Base-by-base conservation (phyloP, 148 eudicot genomes). In the Beta vulgaris region DNA sequence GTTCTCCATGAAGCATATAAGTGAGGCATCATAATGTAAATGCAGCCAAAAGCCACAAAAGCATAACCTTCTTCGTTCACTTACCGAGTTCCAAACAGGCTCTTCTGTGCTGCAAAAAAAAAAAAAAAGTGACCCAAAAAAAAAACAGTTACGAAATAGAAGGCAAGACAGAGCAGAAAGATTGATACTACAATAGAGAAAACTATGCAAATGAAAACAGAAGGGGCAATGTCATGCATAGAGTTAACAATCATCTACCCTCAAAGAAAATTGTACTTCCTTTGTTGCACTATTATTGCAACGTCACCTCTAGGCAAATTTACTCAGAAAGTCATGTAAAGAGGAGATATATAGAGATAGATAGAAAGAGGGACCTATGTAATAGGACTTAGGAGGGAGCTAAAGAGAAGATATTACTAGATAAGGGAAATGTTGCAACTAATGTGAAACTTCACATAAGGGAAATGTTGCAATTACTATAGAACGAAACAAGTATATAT, bases 21-120 rank as follows among this genome's bases (percentile, higher is more conserved):
- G 23, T 0, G 6, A 35, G 46, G 57, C 18, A 25, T 29, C 37
- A 65, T n/a, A 60, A 37, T 25, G 28, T 18, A 29, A 58, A 54
- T 60, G 59, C 37, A 68, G 63, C 57, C 9, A 49, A 58, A 59
- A 71, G 43, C 13, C 75, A 73, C 21, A 73, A 73, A 71, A 37
- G 23, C 26, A 23, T 39, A 14, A 23, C n/a, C 35, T 3, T 7
- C 36, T 28, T 61, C 53, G 44, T 49, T 69, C 64, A 81, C 97
- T 90, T 77, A 92, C 97, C 54, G 95, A 82, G 76, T 90, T 92
- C 97, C 97, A 92, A 46, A 77, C 81, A 25, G 97, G 97, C 78
- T 84, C 84, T 77, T 78, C 83, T 15, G 97, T 90, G 59, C 97
- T 92, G 95, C 83, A 85, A 49, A 66, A 77, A 66, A 42, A 71